A percentile compares a stretch with the other conserved stretches of the same genome.
Evolutionary conservation across 306 rosid species (phyloP).

Genomic region (Glycine latifolia): DNA sequence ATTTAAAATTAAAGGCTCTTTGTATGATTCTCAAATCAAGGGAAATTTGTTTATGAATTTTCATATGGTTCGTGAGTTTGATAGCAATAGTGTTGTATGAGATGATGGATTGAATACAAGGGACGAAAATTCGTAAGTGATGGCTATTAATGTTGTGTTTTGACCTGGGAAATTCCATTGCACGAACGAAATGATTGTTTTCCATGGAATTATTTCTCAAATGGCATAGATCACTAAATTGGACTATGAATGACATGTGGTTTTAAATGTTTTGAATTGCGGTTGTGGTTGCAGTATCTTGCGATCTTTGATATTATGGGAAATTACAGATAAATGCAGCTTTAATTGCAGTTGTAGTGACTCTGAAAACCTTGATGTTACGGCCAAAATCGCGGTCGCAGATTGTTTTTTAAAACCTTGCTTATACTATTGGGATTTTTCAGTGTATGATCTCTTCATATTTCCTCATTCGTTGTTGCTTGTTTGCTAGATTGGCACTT

Average conservation of each 20-base stretch:
- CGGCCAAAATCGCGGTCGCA: neutral
- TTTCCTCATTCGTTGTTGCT: slow-evolving; percentile 4
- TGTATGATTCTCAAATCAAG: neutral
- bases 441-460: neutral
- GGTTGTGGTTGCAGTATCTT: no score
- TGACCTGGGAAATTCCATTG: neutral
- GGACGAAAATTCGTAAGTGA: neutral
- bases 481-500: neutral
- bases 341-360: neutral
- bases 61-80: slow-evolving; percentile 19
- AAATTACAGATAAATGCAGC: neutral
- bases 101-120: neutral
- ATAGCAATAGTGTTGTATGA: neutral
- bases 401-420: neutral
- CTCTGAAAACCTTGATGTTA: neutral
- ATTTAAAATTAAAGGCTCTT: neutral
- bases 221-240: neutral
- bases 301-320: neutral
- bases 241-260: neutral
- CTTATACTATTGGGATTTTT: neutral
- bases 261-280: neutral
- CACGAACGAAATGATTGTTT: neutral
- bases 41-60: neutral
- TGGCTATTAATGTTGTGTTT: neutral
- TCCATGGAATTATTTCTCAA: neutral